phyloP scores from a whole-genome alignment of 129 eudicot species.

The Chrysanthemum lavandulifolium region DNA sequence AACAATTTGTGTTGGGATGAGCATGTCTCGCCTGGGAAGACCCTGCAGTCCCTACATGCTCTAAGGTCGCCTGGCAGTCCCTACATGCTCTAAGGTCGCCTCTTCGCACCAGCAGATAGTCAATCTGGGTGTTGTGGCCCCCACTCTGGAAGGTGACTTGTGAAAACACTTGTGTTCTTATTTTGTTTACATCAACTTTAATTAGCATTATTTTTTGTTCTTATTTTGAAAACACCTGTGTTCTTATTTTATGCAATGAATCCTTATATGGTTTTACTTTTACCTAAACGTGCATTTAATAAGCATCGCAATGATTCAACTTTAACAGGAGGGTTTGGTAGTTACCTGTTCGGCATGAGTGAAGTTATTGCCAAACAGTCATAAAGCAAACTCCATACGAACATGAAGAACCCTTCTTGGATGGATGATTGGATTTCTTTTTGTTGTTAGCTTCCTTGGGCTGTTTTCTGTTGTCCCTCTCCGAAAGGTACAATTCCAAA shows the following conservation, averaged over 20 bases:
- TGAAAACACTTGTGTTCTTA: no score
- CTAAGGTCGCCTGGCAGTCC: no score
- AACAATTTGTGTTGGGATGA: no score
- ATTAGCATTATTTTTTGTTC: no score
- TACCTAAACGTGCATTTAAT: neutral
- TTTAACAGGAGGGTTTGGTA: slow-evolving; percentile 46
- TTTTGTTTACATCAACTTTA: no score
- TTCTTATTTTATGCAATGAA: neutral
- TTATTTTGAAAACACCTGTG: no score
- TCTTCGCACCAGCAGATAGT: no score
- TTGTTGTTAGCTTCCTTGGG: slow-evolving; percentile 92
- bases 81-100: no score
- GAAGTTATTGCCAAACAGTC: slow-evolving; percentile 36
- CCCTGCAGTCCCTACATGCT: no score
- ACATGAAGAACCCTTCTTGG: slow-evolving; percentile 64
- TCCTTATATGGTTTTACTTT: neutral
- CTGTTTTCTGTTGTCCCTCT: slow-evolving; percentile 95
- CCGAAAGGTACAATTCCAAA: slow-evolving; percentile 62
- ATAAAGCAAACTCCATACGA: slow-evolving; percentile 27
- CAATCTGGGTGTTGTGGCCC: no score
- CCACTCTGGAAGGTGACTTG: no score
- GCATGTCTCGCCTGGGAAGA: no score
- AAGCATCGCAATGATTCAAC: neutral
- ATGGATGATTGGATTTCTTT: slow-evolving; percentile 90
- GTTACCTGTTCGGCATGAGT: slow-evolving; percentile 51